These are phyloP conservation scores for Multifurca ochricompacta DNA, from an alignment of 768 basidiomycete species.

Conservation along the genomic window DNA sequence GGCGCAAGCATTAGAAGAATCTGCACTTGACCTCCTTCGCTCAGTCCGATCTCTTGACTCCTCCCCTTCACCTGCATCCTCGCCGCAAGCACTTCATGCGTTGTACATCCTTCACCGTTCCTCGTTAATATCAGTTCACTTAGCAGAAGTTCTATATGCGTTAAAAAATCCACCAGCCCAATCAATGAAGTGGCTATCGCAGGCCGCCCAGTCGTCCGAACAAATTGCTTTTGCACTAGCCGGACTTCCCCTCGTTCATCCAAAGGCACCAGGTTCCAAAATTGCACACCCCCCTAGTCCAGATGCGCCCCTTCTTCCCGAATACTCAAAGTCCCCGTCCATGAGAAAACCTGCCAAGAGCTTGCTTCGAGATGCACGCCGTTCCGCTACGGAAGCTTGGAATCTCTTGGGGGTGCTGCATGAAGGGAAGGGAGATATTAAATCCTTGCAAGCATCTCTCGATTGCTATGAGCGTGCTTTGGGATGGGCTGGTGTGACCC, in stretches of 20 bases:
- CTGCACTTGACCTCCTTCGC: conserved; percentile 46
- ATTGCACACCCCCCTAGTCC: conserved; percentile 33
- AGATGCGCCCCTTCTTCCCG: conserved; percentile 34
- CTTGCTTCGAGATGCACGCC: conserved; percentile 60
- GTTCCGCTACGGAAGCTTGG: conserved; percentile 70
- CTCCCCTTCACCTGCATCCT: conserved; percentile 35
- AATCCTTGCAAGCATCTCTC: conserved; percentile 37
- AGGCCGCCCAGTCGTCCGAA: conserved; percentile 62
- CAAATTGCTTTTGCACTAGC: conserved; percentile 50
- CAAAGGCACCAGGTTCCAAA: conserved; percentile 30
- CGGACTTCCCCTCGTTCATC: conserved; percentile 32
- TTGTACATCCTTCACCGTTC: conserved; percentile 65
- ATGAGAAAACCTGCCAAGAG: conserved; percentile 48
- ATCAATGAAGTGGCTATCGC: conserved; percentile 48
- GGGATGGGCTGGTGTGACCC: conserved; percentile 51
- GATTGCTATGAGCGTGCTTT: conserved; percentile 64
- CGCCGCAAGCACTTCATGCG: conserved; percentile 54
- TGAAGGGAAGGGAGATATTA: conserved; percentile 33
- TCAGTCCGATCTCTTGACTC: conserved; percentile 43
- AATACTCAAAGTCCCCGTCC: conserved; percentile 39
- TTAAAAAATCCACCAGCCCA: conserved; percentile 33
- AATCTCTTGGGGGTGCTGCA: conserved; percentile 60
- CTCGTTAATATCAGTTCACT: conserved; percentile 64
- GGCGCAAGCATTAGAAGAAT: conserved; percentile 51
- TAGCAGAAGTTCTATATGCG: conserved; percentile 63